Evolutionary conservation across 2,329 filamentous ascomycete species (phyloP).

Genomic region (Neoarthrinium moseri): DNA sequence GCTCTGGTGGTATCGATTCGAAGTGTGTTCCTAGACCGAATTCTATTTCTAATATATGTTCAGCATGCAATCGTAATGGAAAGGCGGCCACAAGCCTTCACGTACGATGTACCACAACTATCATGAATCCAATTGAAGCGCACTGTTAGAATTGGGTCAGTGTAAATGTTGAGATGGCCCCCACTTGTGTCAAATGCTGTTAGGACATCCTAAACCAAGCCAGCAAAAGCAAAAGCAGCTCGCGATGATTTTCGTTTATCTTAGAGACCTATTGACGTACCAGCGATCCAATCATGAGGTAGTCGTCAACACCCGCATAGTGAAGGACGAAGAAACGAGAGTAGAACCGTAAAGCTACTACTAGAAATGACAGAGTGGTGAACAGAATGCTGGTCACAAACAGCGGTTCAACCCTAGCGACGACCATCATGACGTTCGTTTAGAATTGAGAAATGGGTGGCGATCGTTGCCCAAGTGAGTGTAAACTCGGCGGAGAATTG

Average conservation of each 20-base stretch:
- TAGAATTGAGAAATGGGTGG: no score
- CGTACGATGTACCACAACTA: neutral
- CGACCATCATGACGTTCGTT: no score
- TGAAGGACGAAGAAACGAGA: neutral
- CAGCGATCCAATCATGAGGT: neutral
- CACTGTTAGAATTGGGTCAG: neutral
- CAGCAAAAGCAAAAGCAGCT: no score
- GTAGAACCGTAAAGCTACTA: neutral
- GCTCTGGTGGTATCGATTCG: conserved; percentile 1
- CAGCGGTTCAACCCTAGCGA: no score
- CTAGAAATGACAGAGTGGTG: neutral
- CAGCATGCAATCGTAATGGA: neutral
- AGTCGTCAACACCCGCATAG: neutral
- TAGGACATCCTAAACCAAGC: no score
- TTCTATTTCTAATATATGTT: neutral
- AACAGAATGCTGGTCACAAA: neutral
- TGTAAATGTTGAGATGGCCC: neutral
- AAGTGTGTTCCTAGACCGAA: conserved; percentile 3
- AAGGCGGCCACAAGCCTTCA: neutral
- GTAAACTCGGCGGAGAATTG: no score
- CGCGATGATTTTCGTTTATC: neutral
- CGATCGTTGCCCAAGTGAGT: no score
- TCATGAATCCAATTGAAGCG: neutral
- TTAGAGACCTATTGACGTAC: neutral
- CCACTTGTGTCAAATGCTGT: no score